Conservation (phyloP, 2,329 filamentous ascomycete species). For the Trichoderma semiorbis region DNA sequence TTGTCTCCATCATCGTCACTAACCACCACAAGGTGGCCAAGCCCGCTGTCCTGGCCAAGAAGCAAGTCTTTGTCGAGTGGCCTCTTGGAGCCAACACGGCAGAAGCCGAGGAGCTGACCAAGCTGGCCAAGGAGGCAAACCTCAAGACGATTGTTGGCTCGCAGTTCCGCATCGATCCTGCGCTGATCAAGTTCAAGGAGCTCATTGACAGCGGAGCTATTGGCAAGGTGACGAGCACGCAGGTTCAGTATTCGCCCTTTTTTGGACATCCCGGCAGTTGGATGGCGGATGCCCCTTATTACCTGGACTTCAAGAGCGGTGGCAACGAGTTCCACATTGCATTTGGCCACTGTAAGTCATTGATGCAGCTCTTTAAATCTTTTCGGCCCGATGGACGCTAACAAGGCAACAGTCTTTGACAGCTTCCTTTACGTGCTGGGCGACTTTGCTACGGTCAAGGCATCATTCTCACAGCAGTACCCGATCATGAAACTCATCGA, state of each 20-base stretch:
- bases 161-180: conserved; percentile 44
- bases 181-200: conserved; percentile 24
- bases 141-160: conserved; percentile 43
- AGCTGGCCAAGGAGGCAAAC: conserved; percentile 31
- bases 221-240: conserved; percentile 16
- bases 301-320: conserved; percentile 26
- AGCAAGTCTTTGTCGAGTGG: conserved; percentile 53
- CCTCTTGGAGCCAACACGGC: conserved; percentile 42
- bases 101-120: conserved; percentile 39
- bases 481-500: conserved; percentile 24
- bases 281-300: conserved; percentile 23
- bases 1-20: conserved; percentile 48
- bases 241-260: neutral
- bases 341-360: conserved; percentile 18
- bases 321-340: conserved; percentile 27
- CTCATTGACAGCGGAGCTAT: conserved; percentile 18
- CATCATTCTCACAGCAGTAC: conserved; percentile 28
- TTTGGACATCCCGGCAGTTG: conserved; percentile 17
- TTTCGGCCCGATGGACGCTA: neutral
- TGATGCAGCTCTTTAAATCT: neutral
- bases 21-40: conserved; percentile 36
- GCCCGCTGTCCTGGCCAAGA: conserved; percentile 43
- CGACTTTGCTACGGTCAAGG: conserved; percentile 13
- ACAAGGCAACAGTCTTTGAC: conserved; percentile 21
- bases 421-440: conserved; percentile 13